Evolutionary conservation across 129 eudicot species (phyloP).

Genomic region (Saussurea involucrata): DNA sequence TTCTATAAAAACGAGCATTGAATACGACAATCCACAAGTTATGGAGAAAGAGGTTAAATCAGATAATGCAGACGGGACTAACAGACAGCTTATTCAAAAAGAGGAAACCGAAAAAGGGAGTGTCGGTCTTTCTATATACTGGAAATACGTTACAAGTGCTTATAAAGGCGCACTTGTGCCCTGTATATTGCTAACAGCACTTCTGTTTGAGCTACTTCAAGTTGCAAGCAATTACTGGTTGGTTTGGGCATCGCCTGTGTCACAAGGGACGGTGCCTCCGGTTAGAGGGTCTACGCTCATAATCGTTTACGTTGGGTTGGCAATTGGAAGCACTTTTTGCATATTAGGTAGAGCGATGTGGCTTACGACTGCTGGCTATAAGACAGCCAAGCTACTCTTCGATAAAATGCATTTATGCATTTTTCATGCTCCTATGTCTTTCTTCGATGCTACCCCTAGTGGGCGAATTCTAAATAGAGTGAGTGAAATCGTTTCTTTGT

Average conservation of each 20-base stretch:
- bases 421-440: conserved; percentile 85
- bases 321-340: conserved; percentile 67
- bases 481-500: conserved; percentile 13
- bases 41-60: conserved; percentile 10
- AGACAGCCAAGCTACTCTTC: conserved; percentile 74
- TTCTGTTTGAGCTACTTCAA: conserved; percentile 57
- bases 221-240: conserved; percentile 91
- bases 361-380: conserved; percentile 53
- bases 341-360: conserved; percentile 52
- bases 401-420: conserved; percentile 62
- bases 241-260: conserved; percentile 93
- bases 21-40: conserved; percentile 1
- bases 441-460: conserved; percentile 92
- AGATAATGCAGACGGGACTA: conserved; percentile 27
- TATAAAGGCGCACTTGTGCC: conserved; percentile 81
- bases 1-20: conserved; percentile 21
- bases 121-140: conserved; percentile 64
- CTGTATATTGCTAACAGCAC: conserved; percentile 55
- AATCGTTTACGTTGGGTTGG: conserved; percentile 51
- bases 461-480: conserved; percentile 86
- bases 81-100: conserved; percentile 69
- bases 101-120: conserved; percentile 84
- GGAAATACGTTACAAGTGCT: conserved; percentile 72
- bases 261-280: conserved; percentile 39
- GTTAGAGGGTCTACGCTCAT: conserved; percentile 55